phyloP scores from a whole-genome alignment of 768 basidiomycete species.

The Russula emetica region DNA sequence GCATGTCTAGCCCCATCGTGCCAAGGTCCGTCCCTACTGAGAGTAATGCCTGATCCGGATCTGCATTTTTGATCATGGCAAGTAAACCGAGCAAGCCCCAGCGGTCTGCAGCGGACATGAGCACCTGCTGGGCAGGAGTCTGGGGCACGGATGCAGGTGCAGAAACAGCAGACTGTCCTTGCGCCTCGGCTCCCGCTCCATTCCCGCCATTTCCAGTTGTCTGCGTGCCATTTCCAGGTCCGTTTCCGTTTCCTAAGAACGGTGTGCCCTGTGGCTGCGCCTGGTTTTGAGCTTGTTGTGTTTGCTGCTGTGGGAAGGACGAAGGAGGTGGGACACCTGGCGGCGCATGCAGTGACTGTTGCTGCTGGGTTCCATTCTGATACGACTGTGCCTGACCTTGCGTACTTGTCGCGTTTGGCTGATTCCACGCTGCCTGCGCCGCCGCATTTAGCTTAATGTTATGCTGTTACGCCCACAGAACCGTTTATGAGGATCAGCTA shows the following conservation, averaged over 20 bases:
- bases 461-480: conserved; percentile 29
- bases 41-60: conserved; percentile 72
- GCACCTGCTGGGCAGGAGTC: conserved; percentile 30
- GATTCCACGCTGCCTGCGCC: conserved; percentile 61
- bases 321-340: conserved; percentile 44
- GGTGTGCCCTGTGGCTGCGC: conserved; percentile 15
- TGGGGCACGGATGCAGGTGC: conserved; percentile 37
- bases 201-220: conserved; percentile 28
- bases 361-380: conserved; percentile 49
- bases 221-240: conserved; percentile 21
- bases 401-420: conserved; percentile 47
- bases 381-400: conserved; percentile 31
- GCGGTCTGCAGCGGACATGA: conserved; percentile 29
- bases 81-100: conserved; percentile 56
- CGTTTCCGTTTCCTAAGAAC: conserved; percentile 26
- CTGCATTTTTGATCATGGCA: conserved; percentile 78
- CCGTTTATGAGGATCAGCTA: conserved; percentile 8
- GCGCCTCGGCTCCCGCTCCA: conserved; percentile 21
- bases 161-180: conserved; percentile 18
- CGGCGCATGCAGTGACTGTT: conserved; percentile 52
- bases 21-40: conserved; percentile 85
- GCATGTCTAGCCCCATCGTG: conserved; percentile 85
- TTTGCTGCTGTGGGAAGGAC: conserved; percentile 37
- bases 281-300: conserved; percentile 33
- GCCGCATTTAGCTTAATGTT: conserved; percentile 60